A percentile compares a stretch with the other conserved stretches of the same genome.
Evolutionary conservation across 164 flowering plant genomes (phyloP).

Genomic region (Piper longum): DNA sequence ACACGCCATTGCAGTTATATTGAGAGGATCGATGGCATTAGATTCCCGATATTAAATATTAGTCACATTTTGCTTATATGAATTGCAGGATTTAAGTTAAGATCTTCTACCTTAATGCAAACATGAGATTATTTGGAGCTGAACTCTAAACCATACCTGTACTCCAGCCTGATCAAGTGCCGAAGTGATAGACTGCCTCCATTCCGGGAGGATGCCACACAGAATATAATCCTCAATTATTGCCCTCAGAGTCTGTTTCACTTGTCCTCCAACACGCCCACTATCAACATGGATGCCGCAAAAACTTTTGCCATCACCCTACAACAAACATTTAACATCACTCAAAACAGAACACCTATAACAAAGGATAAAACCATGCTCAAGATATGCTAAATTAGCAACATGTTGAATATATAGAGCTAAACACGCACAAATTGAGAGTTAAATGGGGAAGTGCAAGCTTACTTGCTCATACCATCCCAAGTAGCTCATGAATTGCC

Average conservation of each 20-base stretch:
- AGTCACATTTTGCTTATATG: conserved; percentile 4
- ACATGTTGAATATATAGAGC: too few species aligned
- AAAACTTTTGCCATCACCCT: conserved; percentile 79
- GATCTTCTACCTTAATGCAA: neutral
- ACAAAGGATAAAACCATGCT: too few species aligned
- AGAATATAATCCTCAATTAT: conserved; percentile 79
- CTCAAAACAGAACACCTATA: neutral
- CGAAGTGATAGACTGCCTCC: conserved; percentile 72
- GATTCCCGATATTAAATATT: conserved; percentile 43
- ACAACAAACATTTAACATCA: conserved; percentile 4
- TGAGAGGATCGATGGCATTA: conserved; percentile 77
- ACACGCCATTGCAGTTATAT: conserved; percentile 94
- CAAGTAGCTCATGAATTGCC: conserved; percentile 89
- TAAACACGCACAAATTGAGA: neutral
- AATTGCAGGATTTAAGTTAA: neutral
- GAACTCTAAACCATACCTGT: conserved; percentile 36
- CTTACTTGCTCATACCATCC: conserved; percentile 97
- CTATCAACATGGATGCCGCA: conserved; percentile 95
- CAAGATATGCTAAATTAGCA: too few species aligned
- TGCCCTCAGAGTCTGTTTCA: conserved; percentile 81
- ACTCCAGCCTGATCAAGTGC: conserved; percentile 88
- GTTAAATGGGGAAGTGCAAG: neutral
- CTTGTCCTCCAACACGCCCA: conserved; percentile 76
- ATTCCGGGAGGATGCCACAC: conserved; percentile 60
- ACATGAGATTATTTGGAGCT: neutral